Evolutionary conservation across 805 yeast species (phyloP), one percentile per base, ranked within the genome.

Genomic region (Metschnikowia similis): DNA sequence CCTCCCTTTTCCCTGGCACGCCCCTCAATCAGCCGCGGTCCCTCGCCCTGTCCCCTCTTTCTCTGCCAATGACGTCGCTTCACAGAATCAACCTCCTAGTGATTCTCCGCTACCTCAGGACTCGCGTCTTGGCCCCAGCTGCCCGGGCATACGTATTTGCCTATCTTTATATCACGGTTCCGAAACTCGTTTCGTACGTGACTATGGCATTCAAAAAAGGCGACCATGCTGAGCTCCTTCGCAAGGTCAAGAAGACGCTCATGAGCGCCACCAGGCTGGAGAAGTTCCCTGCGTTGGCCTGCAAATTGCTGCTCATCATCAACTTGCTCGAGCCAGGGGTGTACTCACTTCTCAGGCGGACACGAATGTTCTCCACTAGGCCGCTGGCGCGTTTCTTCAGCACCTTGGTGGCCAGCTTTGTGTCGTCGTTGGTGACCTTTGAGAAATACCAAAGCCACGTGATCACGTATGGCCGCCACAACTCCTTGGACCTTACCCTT

Each of bases 211-310:
- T 60, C 7, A 47, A 56, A 11, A 62, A 58, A 31, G 55, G 55
- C 29, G 51, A 54, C 14, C 51, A 54, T 36, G 53, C 45, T 8
- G 54, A 53, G 16, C 52, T 53, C n/a, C 41, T 59, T 3, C 29
- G 55, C 7, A 57, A 63, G 6, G 46, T 62, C 11, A 10, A 36
- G 30, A 59, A 60, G 35, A 52, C 60, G 3, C 35, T 67, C 28
- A 31, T 47, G 16, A 59, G 54, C 21, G 74, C 70, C 6, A 51
- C 65, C 21, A 67, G 65, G 47, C 64, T 64, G 8, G 52, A 49
- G 32, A 69, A 66, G 49, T 69, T 71, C 57, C 75, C 75, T 10
- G 55, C 61, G 49, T 65, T 70, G 48, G 64, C 70, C 14, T 72
- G 67, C 29, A 57, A 54, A 32, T 52, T 71, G 48, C 58, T 69